A percentile compares a stretch with the other conserved stretches of the same genome.
phyloP scores from a whole-genome alignment of 306 rosid species.

The Lupinus albus region DNA sequence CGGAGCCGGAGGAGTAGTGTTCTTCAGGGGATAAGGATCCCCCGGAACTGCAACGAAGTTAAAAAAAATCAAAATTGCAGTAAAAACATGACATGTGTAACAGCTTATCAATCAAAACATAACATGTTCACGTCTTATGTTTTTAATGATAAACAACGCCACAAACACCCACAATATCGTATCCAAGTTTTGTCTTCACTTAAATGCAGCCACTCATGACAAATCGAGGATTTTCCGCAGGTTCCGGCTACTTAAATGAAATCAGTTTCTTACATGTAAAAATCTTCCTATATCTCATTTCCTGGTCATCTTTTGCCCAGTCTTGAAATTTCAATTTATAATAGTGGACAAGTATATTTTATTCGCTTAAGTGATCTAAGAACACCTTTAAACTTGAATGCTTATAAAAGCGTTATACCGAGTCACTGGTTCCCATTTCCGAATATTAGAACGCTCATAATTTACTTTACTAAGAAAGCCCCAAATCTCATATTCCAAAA shows the following conservation, averaged over 20 bases:
- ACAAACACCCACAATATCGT: no score
- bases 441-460: conserved; percentile 17
- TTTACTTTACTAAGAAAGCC: conserved; percentile 21
- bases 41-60: conserved; percentile 77
- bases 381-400: conserved; percentile 13
- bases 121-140: no score
- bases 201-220: neutral
- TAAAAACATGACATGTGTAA: no score
- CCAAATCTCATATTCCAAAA: conserved; percentile 21
- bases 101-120: no score
- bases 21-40: conserved; percentile 73
- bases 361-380: neutral
- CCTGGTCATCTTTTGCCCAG: neutral
- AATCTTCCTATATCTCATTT: conserved; percentile 7
- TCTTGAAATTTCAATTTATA: conserved; percentile 11
- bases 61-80: conserved; percentile 14
- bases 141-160: no score
- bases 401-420: conserved; percentile 12
- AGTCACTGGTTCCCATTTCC: conserved; percentile 4
- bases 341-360: neutral
- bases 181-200: no score
- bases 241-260: conserved; percentile 6
- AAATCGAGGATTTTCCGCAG: conserved; percentile 30
- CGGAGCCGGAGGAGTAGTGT: conserved; percentile 59
- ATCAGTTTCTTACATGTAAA: conserved; percentile 3